These are phyloP conservation scores for Rhizophora apiculata DNA, from an alignment of 345 rosid species.

Conservation along the genomic window DNA sequence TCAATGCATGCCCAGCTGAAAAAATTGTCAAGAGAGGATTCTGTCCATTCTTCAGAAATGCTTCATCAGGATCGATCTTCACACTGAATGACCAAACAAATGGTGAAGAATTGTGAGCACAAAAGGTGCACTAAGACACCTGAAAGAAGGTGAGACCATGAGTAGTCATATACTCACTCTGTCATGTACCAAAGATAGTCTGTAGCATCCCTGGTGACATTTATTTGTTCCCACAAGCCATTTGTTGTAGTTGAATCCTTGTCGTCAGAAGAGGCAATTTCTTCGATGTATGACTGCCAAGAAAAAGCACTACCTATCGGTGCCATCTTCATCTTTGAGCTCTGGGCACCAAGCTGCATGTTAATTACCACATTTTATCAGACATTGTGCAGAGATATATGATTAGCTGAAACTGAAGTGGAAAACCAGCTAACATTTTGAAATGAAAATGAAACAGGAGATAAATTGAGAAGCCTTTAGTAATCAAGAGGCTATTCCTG, in stretches of 20 bases:
- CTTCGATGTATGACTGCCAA: constrained; percentile 44
- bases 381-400: neutral
- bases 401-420: constrained; percentile 6
- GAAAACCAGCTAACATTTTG: neutral
- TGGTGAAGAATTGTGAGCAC: no score
- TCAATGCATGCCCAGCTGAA: constrained; percentile 34
- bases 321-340: constrained; percentile 37
- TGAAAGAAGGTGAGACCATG: neutral
- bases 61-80: constrained; percentile 49
- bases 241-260: constrained; percentile 30
- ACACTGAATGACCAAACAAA: constrained; percentile 42
- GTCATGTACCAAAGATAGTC: constrained; percentile 51
- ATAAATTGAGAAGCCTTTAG: neutral
- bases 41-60: constrained; percentile 62
- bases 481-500: neutral
- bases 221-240: constrained; percentile 39
- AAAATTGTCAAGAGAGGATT: constrained; percentile 41
- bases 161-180: constrained; percentile 34
- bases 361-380: neutral
- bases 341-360: constrained; percentile 30
- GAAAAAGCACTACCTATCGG: constrained; percentile 24
- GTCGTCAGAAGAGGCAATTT: constrained; percentile 30
- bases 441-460: neutral
- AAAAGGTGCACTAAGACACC: neutral
- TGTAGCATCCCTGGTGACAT: constrained; percentile 38